Evolutionary conservation across 192 early-diverging fungal species (phyloP), one percentile per base, ranked within the genome.

Genomic region (Mortierella hygrophila): DNA sequence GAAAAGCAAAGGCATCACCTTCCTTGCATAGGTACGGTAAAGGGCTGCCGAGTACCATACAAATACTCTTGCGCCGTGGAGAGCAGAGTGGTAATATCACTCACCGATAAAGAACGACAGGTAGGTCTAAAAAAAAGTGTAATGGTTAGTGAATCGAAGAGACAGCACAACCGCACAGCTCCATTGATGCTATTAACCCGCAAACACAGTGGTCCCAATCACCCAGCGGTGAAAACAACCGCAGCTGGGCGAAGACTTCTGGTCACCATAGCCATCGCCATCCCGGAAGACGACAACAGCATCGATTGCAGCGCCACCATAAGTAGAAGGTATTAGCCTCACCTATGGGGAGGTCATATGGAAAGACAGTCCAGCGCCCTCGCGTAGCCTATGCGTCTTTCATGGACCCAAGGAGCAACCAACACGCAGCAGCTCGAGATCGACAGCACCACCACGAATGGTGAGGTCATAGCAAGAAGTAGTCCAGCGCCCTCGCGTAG

Each of bases 171-270:
- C 70, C 40, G 47, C 26, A 79, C 78, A 79, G 46, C 78, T 35
- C 35, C 35, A 35, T 35, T 35, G 35, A 35, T 35, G 35, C 35
- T 35, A 35, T 35, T 35, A 35, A 35, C 72, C 71, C 78, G 72
- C 32, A 57, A 55, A 35, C n/a, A 52, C 60, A 52, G 77, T 26
- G 54, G 77, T 44, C 70, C 77, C 77, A 79, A 57, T 73, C 70
- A 73, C 71, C 55, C 78, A 65, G 32, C 71, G 78, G 71, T 73
- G 78, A 73, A 73, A 79, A 79, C 71, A 79, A 35, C 78, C 78
- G 78, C 78, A 79, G 71, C 42, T 46, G 29, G 41, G 71, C 70
- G 41, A 35, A 79, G 78, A 65, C 70, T 79, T 73, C 10, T 47
- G 65, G 9, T 79, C 78, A 49, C 77, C 77, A 71, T 78, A 55